Evolutionary conservation across 2,329 filamentous ascomycete genomes (phyloP).

Genomic region (Diaporthe destruens): DNA sequence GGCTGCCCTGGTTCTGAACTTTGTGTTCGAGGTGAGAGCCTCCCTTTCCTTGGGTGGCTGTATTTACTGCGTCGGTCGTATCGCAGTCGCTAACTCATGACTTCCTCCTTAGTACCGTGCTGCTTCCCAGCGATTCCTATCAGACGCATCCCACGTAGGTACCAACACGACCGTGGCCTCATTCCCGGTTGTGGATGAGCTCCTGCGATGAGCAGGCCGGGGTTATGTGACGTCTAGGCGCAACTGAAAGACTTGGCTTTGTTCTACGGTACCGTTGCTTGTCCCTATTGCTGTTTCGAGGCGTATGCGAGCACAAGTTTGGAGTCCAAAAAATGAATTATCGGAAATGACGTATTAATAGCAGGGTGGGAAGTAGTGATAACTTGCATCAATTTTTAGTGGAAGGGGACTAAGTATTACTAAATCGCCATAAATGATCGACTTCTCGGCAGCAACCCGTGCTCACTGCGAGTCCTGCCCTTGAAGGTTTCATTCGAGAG

Average conservation of each 20-base stretch:
- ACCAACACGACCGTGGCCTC: conserved; percentile 28
- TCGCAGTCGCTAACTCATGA: conserved; percentile 42
- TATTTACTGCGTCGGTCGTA: background rate
- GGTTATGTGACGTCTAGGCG: background rate
- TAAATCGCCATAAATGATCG: background rate
- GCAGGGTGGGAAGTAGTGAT: conserved; percentile 1
- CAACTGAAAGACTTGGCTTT: background rate
- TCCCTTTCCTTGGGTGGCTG: conserved; percentile 24
- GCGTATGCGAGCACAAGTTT: background rate
- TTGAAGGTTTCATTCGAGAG: background rate
- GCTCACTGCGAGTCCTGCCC: no score
- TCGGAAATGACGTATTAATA: conserved; percentile 2
- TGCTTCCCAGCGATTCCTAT: conserved; percentile 46
- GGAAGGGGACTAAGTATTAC: background rate
- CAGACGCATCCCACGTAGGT: background rate
- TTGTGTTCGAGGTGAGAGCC: conserved; percentile 80
- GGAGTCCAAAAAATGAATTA: conserved; percentile 10
- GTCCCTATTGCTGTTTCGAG: background rate
- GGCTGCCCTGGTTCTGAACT: conserved; percentile 85
- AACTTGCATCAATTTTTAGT: background rate
- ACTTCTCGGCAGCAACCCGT: background rate
- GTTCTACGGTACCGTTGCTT: background rate
- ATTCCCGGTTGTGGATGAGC: conserved; percentile 35
- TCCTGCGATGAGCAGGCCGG: conserved; percentile 26
- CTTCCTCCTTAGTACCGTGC: conserved; percentile 49